A percentile compares a stretch with the other conserved stretches of the same genome.
Evolutionary conservation across 2,329 filamentous ascomycete species (phyloP).

Genomic region (Sporothrix dimorphospora): DNA sequence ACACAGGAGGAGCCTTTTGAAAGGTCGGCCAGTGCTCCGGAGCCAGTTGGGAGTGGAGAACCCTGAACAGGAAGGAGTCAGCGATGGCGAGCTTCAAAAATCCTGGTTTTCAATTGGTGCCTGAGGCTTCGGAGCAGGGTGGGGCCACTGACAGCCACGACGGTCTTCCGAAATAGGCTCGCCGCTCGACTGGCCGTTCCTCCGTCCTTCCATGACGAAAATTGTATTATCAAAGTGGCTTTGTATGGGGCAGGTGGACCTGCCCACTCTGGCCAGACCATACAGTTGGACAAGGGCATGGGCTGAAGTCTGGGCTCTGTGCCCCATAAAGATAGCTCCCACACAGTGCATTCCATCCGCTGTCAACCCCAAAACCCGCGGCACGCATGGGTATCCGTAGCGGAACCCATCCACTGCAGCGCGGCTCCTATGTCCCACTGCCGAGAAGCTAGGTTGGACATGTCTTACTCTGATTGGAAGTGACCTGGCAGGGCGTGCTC

Average conservation of each 20-base stretch:
- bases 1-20: neutral
- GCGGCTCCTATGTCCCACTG: constrained; percentile 1
- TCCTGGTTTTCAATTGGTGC: neutral
- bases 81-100: neutral
- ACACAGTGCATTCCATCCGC: neutral
- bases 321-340: neutral
- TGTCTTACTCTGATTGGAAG: neutral
- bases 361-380: neutral
- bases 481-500: neutral
- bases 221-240: neutral
- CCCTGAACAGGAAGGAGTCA: neutral
- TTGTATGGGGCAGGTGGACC: constrained; percentile 5
- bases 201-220: too few species aligned
- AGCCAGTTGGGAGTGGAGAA: neutral
- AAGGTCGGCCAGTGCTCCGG: neutral
- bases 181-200: too few species aligned
- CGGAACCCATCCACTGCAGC: neutral
- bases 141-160: neutral
- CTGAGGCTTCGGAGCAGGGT: neutral
- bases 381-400: neutral
- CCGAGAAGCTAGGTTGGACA: constrained; percentile 3
- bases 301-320: neutral
- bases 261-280: neutral
- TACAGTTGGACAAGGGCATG: neutral
- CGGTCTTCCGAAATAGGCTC: neutral